Base-by-base conservation (phyloP, 2,329 filamentous ascomycete species). In the Geosmithia putterillii region DNA sequence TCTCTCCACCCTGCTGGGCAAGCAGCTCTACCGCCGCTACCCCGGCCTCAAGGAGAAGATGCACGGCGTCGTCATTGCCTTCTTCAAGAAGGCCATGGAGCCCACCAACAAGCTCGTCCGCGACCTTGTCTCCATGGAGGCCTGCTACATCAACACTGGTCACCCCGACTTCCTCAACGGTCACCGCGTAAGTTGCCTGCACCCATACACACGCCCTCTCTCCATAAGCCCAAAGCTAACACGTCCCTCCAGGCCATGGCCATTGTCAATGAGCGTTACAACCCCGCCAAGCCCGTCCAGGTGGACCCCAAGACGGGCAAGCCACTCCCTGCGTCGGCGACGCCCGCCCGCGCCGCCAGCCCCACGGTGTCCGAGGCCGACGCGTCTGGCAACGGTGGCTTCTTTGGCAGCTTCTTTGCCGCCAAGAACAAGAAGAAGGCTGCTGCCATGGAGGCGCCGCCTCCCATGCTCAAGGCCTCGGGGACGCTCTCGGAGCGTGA, bases 381-480 rank as follows among this genome's bases (percentile, higher is more conserved):
- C 38, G 66, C 64, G 22, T 64, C 62, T 47, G 62, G 63, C 43
- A 86, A 86, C 58, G 70, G 74, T 47, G 88, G 90, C 34, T 98
- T 98, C 75, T 98, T 98, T 55, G 92, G 92, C 53, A 94, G 86
- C 57, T 98, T 98, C 76, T 98, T 95, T 60, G 87, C 92, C 10
- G 89, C 86, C 58, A 98, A 96, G 78, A 98, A 96, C 71, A 98
- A 96, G 81, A 98, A 98, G 78, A 96, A 95, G 82, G 94, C 94
- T 68, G 92, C 92, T n/a, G 89, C 90, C 40, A 98, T 98, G 92
- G 92, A 98, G 62, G 74, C 92, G 14, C 92, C 92, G 35, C 92
- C 92, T 48, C 79, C 92, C 23, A 90, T 80, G 37, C 78, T 98
- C 45, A 98, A 95, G 71, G 92, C 92, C 28, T 94, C 87, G 3